Percentiles rank a stretch among this genome's conserved stretches.
These are phyloP conservation scores for Leccinellum luteum DNA, from an alignment of 768 basidiomycete species.

Conservation along the genomic window DNA sequence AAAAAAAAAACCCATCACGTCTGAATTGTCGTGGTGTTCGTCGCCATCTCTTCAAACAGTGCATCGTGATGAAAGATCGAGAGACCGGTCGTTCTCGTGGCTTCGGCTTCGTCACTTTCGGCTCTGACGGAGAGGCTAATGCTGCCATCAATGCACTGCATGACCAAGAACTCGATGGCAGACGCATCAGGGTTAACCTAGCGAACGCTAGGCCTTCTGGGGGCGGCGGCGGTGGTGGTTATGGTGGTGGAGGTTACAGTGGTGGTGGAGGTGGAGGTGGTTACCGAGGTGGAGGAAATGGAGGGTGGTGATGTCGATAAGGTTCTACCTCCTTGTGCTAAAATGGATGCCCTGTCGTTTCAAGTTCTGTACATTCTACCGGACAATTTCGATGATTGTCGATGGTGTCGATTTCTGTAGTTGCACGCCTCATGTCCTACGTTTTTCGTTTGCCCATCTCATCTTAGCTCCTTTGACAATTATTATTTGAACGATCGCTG, in stretches of 20 bases:
- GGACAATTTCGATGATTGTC: slow-evolving; percentile 3
- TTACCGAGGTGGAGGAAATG: background rate
- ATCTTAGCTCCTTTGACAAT: too few species aligned
- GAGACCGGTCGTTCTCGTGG: slow-evolving; percentile 58
- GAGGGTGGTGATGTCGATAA: slow-evolving; percentile 10
- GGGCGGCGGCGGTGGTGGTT: slow-evolving; percentile 23
- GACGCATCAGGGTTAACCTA: slow-evolving; percentile 51
- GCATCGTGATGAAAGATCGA: slow-evolving; percentile 45
- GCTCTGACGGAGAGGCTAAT: slow-evolving; percentile 36
- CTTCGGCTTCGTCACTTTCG: slow-evolving; percentile 53
- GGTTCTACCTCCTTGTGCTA: background rate
- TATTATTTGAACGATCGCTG: background rate
- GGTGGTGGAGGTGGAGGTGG: slow-evolving; percentile 2
- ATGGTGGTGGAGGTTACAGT: slow-evolving; percentile 6
- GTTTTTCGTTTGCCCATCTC: background rate
- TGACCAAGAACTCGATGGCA: slow-evolving; percentile 55
- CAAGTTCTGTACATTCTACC: slow-evolving; percentile 1
- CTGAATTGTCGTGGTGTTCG: slow-evolving; percentile 4
- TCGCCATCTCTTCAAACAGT: slow-evolving; percentile 17
- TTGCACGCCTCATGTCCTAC: background rate
- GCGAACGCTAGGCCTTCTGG: slow-evolving; percentile 31
- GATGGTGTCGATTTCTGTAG: slow-evolving; percentile 11
- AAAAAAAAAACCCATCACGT: slow-evolving; percentile 4
- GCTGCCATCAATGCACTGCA: slow-evolving; percentile 44
- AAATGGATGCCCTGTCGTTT: slow-evolving; percentile 11